These are phyloP conservation scores for Botrytis paeoniae DNA, from an alignment of 2,329 filamentous ascomycete species.

Conservation along the genomic window DNA sequence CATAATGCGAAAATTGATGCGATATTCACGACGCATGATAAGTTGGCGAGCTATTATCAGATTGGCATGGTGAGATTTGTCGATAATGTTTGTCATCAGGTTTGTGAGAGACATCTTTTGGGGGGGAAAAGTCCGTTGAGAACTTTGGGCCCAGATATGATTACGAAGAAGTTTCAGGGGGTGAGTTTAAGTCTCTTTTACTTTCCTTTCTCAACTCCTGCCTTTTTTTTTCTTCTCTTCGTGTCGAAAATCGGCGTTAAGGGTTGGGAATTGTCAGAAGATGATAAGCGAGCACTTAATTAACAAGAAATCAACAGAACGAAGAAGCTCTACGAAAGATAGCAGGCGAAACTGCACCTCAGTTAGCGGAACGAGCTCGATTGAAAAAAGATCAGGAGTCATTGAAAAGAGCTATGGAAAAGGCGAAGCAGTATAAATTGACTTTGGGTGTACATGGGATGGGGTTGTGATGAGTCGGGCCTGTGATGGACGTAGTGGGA, in stretches of 20 bases:
- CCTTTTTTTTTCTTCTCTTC: not conserved
- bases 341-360: not conserved
- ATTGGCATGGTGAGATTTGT: conserved; percentile 25
- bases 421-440: conserved; percentile 1
- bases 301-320: not conserved
- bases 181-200: not conserved
- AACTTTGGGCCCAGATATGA: conserved; percentile 21
- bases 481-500: not conserved
- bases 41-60: conserved; percentile 24
- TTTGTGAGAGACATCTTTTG: conserved; percentile 28
- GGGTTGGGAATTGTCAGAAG: not conserved
- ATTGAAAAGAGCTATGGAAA: not conserved
- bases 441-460: not conserved
- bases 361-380: not conserved
- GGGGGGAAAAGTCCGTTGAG: conserved; percentile 23
- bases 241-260: not conserved
- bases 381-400: not conserved
- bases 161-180: not conserved
- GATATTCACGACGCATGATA: conserved; percentile 21
- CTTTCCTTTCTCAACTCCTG: not conserved
- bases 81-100: conserved; percentile 28
- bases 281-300: not conserved
- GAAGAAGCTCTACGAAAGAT: not conserved
- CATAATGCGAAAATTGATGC: conserved; percentile 5
- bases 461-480: not conserved